Evolutionary conservation across 163 green algal genomes (phyloP), one percentile per base, ranked within the genome.

Genomic region (Trebouxia gelatinosa): DNA sequence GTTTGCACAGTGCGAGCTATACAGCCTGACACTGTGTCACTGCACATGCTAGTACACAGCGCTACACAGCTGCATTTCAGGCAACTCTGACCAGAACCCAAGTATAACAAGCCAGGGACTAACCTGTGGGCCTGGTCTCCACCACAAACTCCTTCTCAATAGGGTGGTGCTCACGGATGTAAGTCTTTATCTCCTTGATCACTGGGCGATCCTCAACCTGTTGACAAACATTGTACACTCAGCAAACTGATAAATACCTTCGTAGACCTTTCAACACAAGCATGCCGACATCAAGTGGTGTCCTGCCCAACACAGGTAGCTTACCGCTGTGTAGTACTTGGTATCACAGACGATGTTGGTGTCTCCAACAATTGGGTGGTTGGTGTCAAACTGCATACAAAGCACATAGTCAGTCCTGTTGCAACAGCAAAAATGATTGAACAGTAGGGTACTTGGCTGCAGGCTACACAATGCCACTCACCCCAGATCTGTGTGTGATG

Each of bases 141-240:
- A 81, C 76, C 48, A 81, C 62, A 81, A 81, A 81, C 62, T 81
- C 68, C 76, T 81, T 81, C 64, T 81, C 76, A 46, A 70, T 40
- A 17, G 64, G 64, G 48, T 76, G 76, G 64, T 81, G 76, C 64
- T 81, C 76, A 46, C 62, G 43, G 21, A 81, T 70, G 43, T 67
- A 50, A 2, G 58, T 62, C 37, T 67, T 81, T 17, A 70, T 75
- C 46, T 81, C 76, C 62, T 81, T 81, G 31, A 68, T 50, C 16
- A 81, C 32, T n/a, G 76, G 62, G 38, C 64, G 76, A 48, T 81
- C 76, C 76, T 76, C 76, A 43, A 80, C 40, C 28, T 70, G 66
- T 0, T 59, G 19, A 59, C 48, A 59, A 23, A 23, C 19, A 2
- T 59, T n/a, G n/a, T n/a, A n/a, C n/a, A n/a, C n/a, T n/a, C 1